Percentiles rank a stretch among this genome's conserved stretches.
phyloP scores from a whole-genome alignment of 2,329 filamentous ascomycete species.

The Claviceps sp. region DNA sequence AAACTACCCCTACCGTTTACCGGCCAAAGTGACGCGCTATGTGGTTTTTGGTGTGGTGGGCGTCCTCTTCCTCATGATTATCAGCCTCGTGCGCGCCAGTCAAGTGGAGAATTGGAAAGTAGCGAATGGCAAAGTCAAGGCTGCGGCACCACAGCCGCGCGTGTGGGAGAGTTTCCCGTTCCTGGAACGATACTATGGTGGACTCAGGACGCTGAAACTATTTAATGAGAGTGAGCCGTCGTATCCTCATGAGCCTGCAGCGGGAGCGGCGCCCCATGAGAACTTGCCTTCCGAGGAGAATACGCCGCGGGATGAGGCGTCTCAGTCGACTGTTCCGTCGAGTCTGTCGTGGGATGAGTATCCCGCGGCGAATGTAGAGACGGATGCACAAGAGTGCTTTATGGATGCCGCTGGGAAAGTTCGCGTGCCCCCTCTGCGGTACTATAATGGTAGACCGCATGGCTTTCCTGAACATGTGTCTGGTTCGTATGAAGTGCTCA shows the following conservation, averaged over 20 bases:
- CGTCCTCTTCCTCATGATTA: slow-evolving; percentile 62
- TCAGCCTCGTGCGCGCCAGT: slow-evolving; percentile 61
- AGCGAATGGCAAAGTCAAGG: slow-evolving; percentile 34
- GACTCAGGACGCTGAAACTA: slow-evolving; percentile 58
- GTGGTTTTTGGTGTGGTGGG: slow-evolving; percentile 60
- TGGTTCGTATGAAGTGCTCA: slow-evolving; percentile 75
- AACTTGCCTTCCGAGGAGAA: slow-evolving; percentile 6
- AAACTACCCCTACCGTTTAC: slow-evolving; percentile 45
- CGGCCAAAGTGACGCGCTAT: slow-evolving; percentile 62
- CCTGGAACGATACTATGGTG: slow-evolving; percentile 79
- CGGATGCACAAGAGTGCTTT: slow-evolving; percentile 59
- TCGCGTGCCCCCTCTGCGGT: slow-evolving; percentile 55
- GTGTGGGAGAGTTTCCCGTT: slow-evolving; percentile 80
- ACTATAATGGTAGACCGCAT: slow-evolving; percentile 63
- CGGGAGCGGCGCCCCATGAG: slow-evolving; percentile 1
- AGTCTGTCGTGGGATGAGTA: slow-evolving; percentile 24
- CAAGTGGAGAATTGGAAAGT: slow-evolving; percentile 52
- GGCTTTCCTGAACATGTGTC: slow-evolving; percentile 77
- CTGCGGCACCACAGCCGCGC: slow-evolving; percentile 45
- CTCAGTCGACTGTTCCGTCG: not conserved
- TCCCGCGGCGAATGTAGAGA: slow-evolving; percentile 27
- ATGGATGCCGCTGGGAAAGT: slow-evolving; percentile 54
- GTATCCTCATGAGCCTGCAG: slow-evolving; percentile 56
- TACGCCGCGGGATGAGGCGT: slow-evolving; percentile 8
- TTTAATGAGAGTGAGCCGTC: slow-evolving; percentile 59